Percentiles rank a stretch among this genome's conserved stretches.
Evolutionary conservation across 2,329 filamentous ascomycete genomes (phyloP).

Genomic region (Ceratocystis albifundus): DNA sequence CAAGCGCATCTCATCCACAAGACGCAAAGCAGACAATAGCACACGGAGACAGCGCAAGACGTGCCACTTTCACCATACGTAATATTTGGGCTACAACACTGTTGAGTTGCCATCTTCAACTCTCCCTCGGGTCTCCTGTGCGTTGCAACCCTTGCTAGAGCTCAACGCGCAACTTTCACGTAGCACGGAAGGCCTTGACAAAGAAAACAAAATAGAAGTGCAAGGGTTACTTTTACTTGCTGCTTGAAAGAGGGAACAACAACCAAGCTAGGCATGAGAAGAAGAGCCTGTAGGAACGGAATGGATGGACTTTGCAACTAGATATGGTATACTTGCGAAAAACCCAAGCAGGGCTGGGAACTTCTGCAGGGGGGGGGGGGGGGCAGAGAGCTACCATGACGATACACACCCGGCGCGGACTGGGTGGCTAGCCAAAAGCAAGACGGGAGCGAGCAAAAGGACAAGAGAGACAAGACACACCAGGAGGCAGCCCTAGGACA

Average conservation of each 20-base stretch:
- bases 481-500: neutral
- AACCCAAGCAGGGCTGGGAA: too few relatives aligned
- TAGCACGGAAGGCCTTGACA: neutral
- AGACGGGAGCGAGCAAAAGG: too few relatives aligned
- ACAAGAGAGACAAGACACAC: neutral
- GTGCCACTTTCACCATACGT: too few relatives aligned
- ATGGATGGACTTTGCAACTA: constrained; percentile 9
- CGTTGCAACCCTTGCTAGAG: neutral
- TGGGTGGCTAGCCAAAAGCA: too few relatives aligned
- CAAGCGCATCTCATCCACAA: too few relatives aligned
- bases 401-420: too few relatives aligned
- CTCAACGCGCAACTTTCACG: neutral
- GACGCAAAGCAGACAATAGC: too few relatives aligned
- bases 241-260: neutral
- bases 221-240: neutral
- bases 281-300: neutral
- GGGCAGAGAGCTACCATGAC: too few relatives aligned
- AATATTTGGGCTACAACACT: too few relatives aligned
- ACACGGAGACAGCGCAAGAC: too few relatives aligned
- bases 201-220: neutral
- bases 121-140: neutral
- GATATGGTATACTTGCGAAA: neutral
- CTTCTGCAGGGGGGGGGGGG: too few relatives aligned
- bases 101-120: neutral
- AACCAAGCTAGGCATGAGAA: too few relatives aligned